Conservation (phyloP, 371 early-diverging fungal species). For the Circinella umbellata region DNA sequence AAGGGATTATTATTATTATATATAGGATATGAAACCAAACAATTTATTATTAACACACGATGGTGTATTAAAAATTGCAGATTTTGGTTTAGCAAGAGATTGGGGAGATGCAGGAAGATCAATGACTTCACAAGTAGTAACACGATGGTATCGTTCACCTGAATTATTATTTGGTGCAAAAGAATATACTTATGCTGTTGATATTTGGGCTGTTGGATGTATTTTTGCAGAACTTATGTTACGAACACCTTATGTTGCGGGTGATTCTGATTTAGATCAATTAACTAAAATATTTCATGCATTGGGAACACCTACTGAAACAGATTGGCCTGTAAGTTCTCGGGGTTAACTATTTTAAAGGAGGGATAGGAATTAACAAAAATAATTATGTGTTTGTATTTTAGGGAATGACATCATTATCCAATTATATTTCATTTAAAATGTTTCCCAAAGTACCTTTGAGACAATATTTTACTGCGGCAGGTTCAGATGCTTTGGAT, state of each 20-base stretch:
- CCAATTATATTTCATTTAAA: conserved; percentile 72
- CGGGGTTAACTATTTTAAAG: too few species aligned
- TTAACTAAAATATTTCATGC: conserved; percentile 94
- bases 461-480: conserved; percentile 89
- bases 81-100: conserved; percentile 98
- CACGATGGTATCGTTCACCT: conserved; percentile 99
- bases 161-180: conserved; percentile 96
- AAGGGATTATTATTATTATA: not conserved
- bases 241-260: conserved; percentile 95
- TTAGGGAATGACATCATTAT: conserved; percentile 76
- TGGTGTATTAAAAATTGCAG: conserved; percentile 97
- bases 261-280: conserved; percentile 95
- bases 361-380: too few species aligned
- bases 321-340: conserved; percentile 94
- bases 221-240: conserved; percentile 99
- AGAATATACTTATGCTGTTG: conserved; percentile 90
- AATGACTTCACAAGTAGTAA: conserved; percentile 96
- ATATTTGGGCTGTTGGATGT: conserved; percentile 99
- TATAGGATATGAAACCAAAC: conserved; percentile 99
- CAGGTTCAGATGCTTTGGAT: conserved; percentile 90
- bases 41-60: conserved; percentile 94
- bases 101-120: conserved; percentile 83
- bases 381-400: too few species aligned
- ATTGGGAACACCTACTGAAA: conserved; percentile 96
- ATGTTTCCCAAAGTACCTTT: conserved; percentile 79